phyloP scores from a whole-genome alignment of 495 filamentous ascomycete species.

The Tuber aestivum region DNA sequence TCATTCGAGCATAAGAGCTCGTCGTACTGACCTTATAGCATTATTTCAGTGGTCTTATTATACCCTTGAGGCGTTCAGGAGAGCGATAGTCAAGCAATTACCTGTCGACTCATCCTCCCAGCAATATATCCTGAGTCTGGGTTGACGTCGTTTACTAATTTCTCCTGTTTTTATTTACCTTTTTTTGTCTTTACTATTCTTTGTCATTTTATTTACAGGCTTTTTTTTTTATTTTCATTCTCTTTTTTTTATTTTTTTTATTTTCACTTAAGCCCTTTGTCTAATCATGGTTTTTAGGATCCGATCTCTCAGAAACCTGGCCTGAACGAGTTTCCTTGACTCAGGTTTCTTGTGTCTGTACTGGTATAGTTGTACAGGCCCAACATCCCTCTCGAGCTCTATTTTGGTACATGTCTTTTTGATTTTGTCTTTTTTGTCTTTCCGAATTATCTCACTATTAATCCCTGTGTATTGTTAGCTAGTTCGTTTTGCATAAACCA shows the following conservation, averaged over 20 bases:
- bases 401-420: background rate
- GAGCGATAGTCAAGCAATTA: background rate
- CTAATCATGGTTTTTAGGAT: conserved; percentile 1
- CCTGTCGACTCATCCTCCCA: background rate
- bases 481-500: conserved; percentile 4
- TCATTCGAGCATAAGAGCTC: background rate
- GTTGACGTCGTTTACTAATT: background rate
- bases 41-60: background rate
- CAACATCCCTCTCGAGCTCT: background rate
- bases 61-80: background rate
- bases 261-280: background rate
- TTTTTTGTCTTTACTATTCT: conserved; percentile 2
- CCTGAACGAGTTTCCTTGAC: conserved; percentile 1
- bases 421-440: background rate
- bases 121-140: background rate
- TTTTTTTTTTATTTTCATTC: background rate
- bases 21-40: background rate
- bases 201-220: conserved; percentile 4
- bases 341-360: background rate
- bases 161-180: background rate
- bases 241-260: background rate
- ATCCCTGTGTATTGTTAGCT: conserved; percentile 5
- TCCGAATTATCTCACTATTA: conserved; percentile 2
- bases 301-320: background rate
- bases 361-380: background rate